Conservation (phyloP, 345 rosid species). For the Euphorbia peplus region DNA sequence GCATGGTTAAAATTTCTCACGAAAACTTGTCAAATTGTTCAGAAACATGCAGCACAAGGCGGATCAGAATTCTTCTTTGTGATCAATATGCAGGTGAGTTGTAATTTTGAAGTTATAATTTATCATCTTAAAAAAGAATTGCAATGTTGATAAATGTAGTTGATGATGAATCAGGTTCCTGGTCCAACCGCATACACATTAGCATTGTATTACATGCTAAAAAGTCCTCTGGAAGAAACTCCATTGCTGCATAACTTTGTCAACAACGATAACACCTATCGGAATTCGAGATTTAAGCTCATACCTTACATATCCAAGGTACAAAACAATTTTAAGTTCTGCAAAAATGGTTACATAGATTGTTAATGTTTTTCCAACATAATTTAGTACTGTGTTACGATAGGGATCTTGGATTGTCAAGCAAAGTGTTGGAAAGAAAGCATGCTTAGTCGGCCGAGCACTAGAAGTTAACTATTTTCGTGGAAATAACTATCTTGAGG, state of each 20-base stretch:
- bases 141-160: too few relatives aligned
- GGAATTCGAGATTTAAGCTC: constrained; percentile 93
- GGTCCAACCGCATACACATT: constrained; percentile 57
- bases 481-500: constrained; percentile 89
- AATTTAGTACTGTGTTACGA: too few relatives aligned
- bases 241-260: constrained; percentile 78
- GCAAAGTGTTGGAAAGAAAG: constrained; percentile 92
- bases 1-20: too few relatives aligned
- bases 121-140: neutral
- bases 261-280: constrained; percentile 73
- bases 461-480: constrained; percentile 62
- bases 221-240: constrained; percentile 65
- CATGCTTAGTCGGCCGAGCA: constrained; percentile 74
- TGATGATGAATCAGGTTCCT: constrained; percentile 50
- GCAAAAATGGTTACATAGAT: too few relatives aligned
- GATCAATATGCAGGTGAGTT: constrained; percentile 66
- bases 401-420: constrained; percentile 97
- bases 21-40: constrained; percentile 16
- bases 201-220: constrained; percentile 71
- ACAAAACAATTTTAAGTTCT: too few relatives aligned
- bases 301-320: constrained; percentile 91
- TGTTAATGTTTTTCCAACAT: too few relatives aligned
- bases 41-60: constrained; percentile 52
- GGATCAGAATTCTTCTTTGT: constrained; percentile 79
- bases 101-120: constrained; percentile 1